Conservation (phyloP, 2,329 filamentous ascomycete species). For the Decorospora gaudefroyi region DNA sequence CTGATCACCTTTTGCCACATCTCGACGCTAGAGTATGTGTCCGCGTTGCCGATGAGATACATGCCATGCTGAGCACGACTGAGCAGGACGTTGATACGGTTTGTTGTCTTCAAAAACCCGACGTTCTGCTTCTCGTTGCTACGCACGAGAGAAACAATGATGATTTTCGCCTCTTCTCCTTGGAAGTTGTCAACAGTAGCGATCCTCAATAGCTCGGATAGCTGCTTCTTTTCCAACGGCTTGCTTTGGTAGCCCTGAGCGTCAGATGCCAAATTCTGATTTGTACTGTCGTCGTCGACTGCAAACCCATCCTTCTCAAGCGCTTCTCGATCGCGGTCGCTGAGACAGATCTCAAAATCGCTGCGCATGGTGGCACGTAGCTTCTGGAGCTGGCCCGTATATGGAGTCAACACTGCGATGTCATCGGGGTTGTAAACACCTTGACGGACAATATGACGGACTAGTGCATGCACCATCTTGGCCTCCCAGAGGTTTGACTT, state of each 20-base stretch:
- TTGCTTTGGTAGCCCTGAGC: conserved; percentile 13
- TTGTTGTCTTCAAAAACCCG: conserved; percentile 68
- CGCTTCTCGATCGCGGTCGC: conserved; percentile 64
- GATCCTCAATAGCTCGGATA: conserved; percentile 43
- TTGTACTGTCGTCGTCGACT: background rate
- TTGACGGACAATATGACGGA: conserved; percentile 68
- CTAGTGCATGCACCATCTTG: conserved; percentile 64
- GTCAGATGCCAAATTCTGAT: background rate
- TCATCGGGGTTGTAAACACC: conserved; percentile 63
- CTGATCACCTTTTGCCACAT: conserved; percentile 68
- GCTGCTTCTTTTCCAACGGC: conserved; percentile 29
- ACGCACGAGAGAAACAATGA: conserved; percentile 71
- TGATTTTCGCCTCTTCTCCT: conserved; percentile 73
- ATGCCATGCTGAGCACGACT: conserved; percentile 70
- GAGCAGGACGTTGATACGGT: conserved; percentile 71
- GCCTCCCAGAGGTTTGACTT: conserved; percentile 64
- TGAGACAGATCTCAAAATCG: conserved; percentile 65
- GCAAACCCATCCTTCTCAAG: conserved; percentile 47
- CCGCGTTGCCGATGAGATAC: conserved; percentile 70
- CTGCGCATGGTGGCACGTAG: conserved; percentile 54
- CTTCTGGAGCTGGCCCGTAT: conserved; percentile 61
- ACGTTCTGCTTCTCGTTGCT: conserved; percentile 64
- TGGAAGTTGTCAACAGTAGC: conserved; percentile 78
- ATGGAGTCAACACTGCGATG: conserved; percentile 73
- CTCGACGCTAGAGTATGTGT: conserved; percentile 59